phyloP scores from a whole-genome alignment of 371 early-diverging fungal genomes.

The Umbelopsis sp. region DNA sequence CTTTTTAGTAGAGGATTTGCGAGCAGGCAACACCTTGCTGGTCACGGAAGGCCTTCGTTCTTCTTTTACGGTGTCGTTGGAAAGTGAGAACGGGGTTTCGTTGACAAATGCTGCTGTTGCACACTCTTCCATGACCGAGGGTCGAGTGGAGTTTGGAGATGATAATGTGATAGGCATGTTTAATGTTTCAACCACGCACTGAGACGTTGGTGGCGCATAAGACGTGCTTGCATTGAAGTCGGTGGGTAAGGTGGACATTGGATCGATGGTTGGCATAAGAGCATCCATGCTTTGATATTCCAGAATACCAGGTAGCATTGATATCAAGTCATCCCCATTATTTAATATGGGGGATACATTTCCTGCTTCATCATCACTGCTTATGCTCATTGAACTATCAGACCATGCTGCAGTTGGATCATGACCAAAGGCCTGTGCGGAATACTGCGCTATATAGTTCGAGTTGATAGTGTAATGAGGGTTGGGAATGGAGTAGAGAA shows the following conservation, averaged over 20 bases:
- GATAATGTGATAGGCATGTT: slow-evolving; percentile 8
- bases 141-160: neutral
- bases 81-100: slow-evolving; percentile 6
- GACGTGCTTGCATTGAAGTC: neutral
- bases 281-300: slow-evolving; percentile 16
- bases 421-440: neutral
- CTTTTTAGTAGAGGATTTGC: slow-evolving; percentile 2
- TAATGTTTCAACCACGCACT: neutral
- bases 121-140: neutral
- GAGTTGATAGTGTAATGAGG: neutral
- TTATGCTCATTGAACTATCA: slow-evolving; percentile 11
- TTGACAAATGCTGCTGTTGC: slow-evolving; percentile 6
- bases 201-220: slow-evolving; percentile 11
- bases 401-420: slow-evolving; percentile 9
- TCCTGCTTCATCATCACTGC: slow-evolving; percentile 10
- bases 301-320: slow-evolving; percentile 4
- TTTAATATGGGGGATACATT: slow-evolving; percentile 8
- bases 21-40: neutral
- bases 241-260: neutral
- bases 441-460: neutral
- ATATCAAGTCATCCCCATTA: slow-evolving; percentile 9
- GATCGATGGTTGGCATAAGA: slow-evolving; percentile 13
- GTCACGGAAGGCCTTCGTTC: neutral
- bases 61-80: neutral
- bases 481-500: neutral